phyloP scores from a whole-genome alignment of 257 asterid species.

The Ehretia macrophylla region DNA sequence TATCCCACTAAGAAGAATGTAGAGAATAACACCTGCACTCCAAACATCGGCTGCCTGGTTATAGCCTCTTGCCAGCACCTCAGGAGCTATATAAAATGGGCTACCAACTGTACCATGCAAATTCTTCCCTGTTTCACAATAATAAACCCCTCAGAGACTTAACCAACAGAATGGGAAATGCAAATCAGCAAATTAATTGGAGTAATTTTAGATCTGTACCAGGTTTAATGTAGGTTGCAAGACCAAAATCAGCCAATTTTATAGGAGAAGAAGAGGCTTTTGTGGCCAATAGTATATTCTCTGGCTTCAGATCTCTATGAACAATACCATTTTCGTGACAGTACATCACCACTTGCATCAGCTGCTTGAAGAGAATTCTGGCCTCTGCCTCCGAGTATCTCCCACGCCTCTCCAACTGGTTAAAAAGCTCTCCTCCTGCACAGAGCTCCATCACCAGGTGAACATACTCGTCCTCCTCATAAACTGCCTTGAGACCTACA shows the following conservation, averaged over 20 bases:
- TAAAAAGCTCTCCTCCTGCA: conserved; percentile 86
- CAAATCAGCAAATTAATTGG: no score
- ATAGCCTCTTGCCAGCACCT: conserved; percentile 69
- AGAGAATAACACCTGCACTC: conserved; percentile 84
- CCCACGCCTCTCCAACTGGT: conserved; percentile 70
- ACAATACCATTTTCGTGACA: conserved; percentile 78
- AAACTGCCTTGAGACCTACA: conserved; percentile 71
- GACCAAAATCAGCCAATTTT: conserved; percentile 82
- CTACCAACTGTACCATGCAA: conserved; percentile 76
- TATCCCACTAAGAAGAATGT: conserved; percentile 73
- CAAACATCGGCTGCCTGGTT: conserved; percentile 79
- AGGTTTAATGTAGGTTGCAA: conserved; percentile 62
- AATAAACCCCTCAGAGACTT: conserved; percentile 5
- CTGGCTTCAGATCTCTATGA: conserved; percentile 81
- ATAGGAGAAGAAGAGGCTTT: conserved; percentile 65
- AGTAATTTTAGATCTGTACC: no score
- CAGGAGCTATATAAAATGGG: conserved; percentile 87
- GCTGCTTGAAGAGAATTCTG: conserved; percentile 46
- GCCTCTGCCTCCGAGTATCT: conserved; percentile 69
- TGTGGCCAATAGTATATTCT: conserved; percentile 65
- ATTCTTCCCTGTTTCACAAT: conserved; percentile 46
- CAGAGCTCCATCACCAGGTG: conserved; percentile 91
- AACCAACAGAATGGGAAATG: neutral
- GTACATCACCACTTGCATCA: conserved; percentile 65
- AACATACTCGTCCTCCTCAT: conserved; percentile 71